Percentiles rank a stretch among this genome's conserved stretches.
Evolutionary conservation across 1,139 yeast species (phyloP).

Genomic region (Pichia norvegensis): DNA sequence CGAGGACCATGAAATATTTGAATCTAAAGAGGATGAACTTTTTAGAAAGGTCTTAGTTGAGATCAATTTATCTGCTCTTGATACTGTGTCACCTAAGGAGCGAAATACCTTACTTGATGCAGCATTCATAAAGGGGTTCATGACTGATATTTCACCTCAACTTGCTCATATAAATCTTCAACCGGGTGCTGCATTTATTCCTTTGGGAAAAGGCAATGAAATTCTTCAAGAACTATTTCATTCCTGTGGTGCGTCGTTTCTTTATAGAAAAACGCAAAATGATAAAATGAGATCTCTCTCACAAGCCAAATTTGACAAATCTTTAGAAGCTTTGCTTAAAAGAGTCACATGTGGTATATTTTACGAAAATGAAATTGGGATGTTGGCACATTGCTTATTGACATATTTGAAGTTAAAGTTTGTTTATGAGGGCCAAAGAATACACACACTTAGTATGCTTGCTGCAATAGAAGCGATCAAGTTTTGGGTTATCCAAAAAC

Average conservation of each 20-base stretch:
- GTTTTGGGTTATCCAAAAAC: conserved; percentile 20
- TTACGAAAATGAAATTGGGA: conserved; percentile 20
- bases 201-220: conserved; percentile 26
- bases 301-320: conserved; percentile 10
- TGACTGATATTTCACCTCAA: conserved; percentile 36
- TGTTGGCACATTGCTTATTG: conserved; percentile 19
- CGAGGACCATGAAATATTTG: neutral
- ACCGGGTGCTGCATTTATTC: conserved; percentile 33
- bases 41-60: conserved; percentile 15
- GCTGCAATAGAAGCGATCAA: conserved; percentile 19
- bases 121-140: conserved; percentile 33
- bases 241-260: conserved; percentile 33
- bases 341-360: conserved; percentile 9
- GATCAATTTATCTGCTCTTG: conserved; percentile 2
- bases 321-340: conserved; percentile 13
- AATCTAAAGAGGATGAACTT: conserved; percentile 1
- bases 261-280: conserved; percentile 9
- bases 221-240: conserved; percentile 30
- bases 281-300: conserved; percentile 3
- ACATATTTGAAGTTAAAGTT: conserved; percentile 21
- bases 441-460: conserved; percentile 17
- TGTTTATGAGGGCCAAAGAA: conserved; percentile 16
- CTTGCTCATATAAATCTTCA: conserved; percentile 35
- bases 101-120: conserved; percentile 22
- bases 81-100: neutral